phyloP scores from a whole-genome alignment of 768 basidiomycete genomes.

The Amanita pseudoporphyria region DNA sequence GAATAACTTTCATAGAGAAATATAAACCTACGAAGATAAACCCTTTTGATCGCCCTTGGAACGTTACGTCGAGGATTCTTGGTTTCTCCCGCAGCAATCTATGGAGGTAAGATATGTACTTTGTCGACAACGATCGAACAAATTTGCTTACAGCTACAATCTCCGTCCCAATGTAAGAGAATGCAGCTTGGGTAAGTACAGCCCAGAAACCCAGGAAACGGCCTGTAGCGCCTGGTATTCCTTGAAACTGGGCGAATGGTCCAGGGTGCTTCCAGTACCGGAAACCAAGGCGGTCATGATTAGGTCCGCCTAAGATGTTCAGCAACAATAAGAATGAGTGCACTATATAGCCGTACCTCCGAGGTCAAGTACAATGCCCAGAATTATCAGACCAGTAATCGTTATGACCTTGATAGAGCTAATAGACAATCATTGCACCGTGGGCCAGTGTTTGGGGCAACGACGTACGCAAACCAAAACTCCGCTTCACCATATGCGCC shows the following conservation, averaged over 20 bases:
- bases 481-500: constrained; percentile 79
- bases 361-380: constrained; percentile 72
- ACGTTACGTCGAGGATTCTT: constrained; percentile 72
- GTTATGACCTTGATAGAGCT: constrained; percentile 86
- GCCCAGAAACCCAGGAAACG: constrained; percentile 57
- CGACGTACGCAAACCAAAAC: constrained; percentile 73
- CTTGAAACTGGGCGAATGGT: constrained; percentile 66
- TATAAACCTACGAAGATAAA: constrained; percentile 49
- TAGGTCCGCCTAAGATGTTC: constrained; percentile 55
- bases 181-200: constrained; percentile 76
- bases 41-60: constrained; percentile 57
- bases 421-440: neutral
- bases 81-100: constrained; percentile 86
- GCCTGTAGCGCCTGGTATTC: constrained; percentile 59
- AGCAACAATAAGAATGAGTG: neutral
- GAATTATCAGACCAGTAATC: constrained; percentile 59
- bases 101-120: neutral
- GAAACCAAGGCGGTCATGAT: constrained; percentile 65
- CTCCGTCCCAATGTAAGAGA: constrained; percentile 90
- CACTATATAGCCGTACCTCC: constrained; percentile 35
- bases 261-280: constrained; percentile 87
- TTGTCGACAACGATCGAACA: neutral
- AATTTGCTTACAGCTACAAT: constrained; percentile 67
- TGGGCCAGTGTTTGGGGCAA: constrained; percentile 9
- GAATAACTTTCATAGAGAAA: constrained; percentile 18